Evolutionary conservation across 116 monocot genomes (phyloP).

Genomic region (Thalassia testudinum): DNA sequence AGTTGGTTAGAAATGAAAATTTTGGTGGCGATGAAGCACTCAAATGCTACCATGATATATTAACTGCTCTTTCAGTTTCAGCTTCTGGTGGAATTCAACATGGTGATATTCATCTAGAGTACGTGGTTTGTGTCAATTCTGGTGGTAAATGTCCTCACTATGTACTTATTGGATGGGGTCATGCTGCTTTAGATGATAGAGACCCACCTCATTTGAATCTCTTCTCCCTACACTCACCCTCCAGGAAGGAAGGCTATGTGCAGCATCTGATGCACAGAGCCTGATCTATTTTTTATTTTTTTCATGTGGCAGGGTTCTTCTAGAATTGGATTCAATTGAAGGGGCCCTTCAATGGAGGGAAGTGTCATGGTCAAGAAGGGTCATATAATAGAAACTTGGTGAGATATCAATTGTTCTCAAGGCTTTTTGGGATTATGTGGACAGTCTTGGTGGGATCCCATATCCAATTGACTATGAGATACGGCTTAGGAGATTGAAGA

Average conservation of each 20-base stretch:
- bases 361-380: constrained; percentile 48
- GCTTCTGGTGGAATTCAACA: constrained; percentile 56
- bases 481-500: too few species aligned
- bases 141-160: constrained; percentile 25
- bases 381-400: constrained; percentile 75
- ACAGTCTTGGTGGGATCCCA: constrained; percentile 77
- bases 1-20: constrained; percentile 31
- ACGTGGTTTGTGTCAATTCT: constrained; percentile 31
- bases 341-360: constrained; percentile 72
- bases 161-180: constrained; percentile 74
- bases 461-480: constrained; percentile 74
- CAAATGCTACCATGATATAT: constrained; percentile 68
- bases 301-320: constrained; percentile 50
- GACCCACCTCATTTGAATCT: constrained; percentile 64
- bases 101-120: constrained; percentile 66
- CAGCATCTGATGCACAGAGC: constrained; percentile 87
- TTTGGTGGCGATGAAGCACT: constrained; percentile 63
- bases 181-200: constrained; percentile 65
- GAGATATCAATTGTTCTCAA: constrained; percentile 73
- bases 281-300: constrained; percentile 64
- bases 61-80: constrained; percentile 49
- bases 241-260: constrained; percentile 68
- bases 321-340: constrained; percentile 62
- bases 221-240: constrained; percentile 58
- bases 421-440: constrained; percentile 88